These are phyloP conservation scores for Pulveroboletus sp. DNA, from an alignment of 768 basidiomycete species.

Conservation along the genomic window DNA sequence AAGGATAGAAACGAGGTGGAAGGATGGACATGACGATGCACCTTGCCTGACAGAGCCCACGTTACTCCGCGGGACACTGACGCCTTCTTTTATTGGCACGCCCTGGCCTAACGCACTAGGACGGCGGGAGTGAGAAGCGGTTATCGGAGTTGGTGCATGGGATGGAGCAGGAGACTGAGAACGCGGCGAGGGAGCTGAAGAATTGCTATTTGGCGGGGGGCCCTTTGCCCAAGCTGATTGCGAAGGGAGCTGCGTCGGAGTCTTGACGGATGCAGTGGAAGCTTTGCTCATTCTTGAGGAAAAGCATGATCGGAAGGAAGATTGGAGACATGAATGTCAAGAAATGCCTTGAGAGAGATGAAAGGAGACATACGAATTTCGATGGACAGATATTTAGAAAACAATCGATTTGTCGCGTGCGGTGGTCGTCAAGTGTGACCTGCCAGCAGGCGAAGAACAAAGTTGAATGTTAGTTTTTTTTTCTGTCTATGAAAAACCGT, in stretches of 20 bases:
- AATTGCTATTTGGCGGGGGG: slow-evolving; percentile 58
- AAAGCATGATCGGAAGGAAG: slow-evolving; percentile 7
- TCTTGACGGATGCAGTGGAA: slow-evolving; percentile 71
- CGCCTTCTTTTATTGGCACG: slow-evolving; percentile 74
- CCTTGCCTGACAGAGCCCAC: slow-evolving; percentile 67
- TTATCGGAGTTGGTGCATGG: slow-evolving; percentile 40
- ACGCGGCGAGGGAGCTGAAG: slow-evolving; percentile 57
- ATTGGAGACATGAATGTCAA: background rate
- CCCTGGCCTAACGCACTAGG: slow-evolving; percentile 70
- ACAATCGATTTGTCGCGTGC: slow-evolving; percentile 54
- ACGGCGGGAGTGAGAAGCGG: slow-evolving; percentile 68
- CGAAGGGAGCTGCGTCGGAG: slow-evolving; percentile 64
- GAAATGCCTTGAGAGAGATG: slow-evolving; percentile 9
- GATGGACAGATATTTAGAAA: slow-evolving; percentile 42
- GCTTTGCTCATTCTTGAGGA: slow-evolving; percentile 86
- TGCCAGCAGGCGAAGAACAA: slow-evolving; percentile 84
- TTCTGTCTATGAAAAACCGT: slow-evolving; percentile 37
- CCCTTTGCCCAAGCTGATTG: slow-evolving; percentile 91
- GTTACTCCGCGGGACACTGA: slow-evolving; percentile 61
- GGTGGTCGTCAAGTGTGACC: slow-evolving; percentile 85
- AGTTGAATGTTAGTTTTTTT: slow-evolving; percentile 39
- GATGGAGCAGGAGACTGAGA: slow-evolving; percentile 73
- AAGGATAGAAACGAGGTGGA: background rate
- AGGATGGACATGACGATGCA: slow-evolving; percentile 29
- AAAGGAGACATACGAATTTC: slow-evolving; percentile 38